These are phyloP conservation scores for Plenodomus tracheiphilus DNA, from an alignment of 2,329 filamentous ascomycete species.

Conservation along the genomic window DNA sequence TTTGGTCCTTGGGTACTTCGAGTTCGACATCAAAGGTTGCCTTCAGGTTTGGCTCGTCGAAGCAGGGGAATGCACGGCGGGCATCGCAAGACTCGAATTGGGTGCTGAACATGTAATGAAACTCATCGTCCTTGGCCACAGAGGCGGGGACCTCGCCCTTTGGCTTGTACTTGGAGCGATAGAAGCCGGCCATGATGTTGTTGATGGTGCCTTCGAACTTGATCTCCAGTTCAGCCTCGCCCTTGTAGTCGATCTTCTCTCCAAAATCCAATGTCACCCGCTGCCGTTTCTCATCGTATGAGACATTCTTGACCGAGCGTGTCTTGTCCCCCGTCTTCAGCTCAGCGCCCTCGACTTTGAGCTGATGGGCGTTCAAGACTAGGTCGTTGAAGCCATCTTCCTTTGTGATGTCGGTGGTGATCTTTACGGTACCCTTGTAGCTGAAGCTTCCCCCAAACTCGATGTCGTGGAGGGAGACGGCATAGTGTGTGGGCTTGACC, in stretches of 20 bases:
- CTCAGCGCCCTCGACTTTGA: conserved; percentile 73
- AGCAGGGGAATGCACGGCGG: conserved; percentile 92
- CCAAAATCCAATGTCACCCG: conserved; percentile 78
- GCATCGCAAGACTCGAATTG: conserved; percentile 98
- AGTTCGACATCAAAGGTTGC: conserved; percentile 93
- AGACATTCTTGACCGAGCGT: conserved; percentile 67
- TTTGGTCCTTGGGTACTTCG: conserved; percentile 85
- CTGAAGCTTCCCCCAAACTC: conserved; percentile 73
- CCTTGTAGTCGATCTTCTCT: conserved; percentile 68
- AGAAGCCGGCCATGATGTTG: conserved; percentile 87
- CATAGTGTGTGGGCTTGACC: conserved; percentile 85
- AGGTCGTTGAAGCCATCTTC: conserved; percentile 68
- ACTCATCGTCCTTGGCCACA: conserved; percentile 71
- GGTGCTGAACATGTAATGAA: conserved; percentile 78
- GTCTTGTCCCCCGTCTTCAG: conserved; percentile 61
- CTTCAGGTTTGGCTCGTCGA: conserved; percentile 97
- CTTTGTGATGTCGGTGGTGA: conserved; percentile 73
- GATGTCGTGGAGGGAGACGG: conserved; percentile 77
- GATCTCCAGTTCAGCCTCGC: conserved; percentile 69
- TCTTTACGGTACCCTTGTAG: conserved; percentile 84
- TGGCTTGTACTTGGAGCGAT: conserved; percentile 91
- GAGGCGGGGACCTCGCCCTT: conserved; percentile 70
- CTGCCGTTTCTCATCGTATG: conserved; percentile 82
- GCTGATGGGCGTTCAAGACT: conserved; percentile 80
- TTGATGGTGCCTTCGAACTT: conserved; percentile 82